Evolutionary conservation across 306 rosid genomes (phyloP).

Genomic region (Cyamopsis tetragonoloba): DNA sequence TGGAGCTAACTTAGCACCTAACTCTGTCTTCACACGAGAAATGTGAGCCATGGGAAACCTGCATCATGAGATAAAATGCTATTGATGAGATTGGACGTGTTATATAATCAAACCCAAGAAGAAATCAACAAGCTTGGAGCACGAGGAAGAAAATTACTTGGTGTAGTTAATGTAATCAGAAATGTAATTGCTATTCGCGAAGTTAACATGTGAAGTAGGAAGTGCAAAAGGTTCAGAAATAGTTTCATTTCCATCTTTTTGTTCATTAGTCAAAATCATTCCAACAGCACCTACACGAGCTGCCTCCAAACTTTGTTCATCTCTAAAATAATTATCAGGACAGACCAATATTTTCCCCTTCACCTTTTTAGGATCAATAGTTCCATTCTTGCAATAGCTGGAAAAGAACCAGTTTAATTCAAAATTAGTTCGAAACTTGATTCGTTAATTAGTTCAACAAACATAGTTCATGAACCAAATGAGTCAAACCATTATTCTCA

Average conservation of each 20-base stretch:
- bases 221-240: conserved; percentile 43
- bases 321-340: conserved; percentile 26
- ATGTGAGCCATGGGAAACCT: conserved; percentile 54
- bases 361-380: conserved; percentile 52
- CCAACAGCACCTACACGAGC: conserved; percentile 54
- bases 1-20: conserved; percentile 48
- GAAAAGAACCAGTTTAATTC: too few relatives aligned
- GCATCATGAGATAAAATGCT: neutral
- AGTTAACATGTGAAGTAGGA: conserved; percentile 47
- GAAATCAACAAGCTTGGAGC: neutral
- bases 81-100: too few relatives aligned
- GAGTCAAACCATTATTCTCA: too few relatives aligned
- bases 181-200: conserved; percentile 31
- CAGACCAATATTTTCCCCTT: conserved; percentile 66
- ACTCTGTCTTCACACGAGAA: conserved; percentile 32
- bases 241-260: neutral
- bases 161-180: conserved; percentile 40
- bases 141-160: conserved; percentile 34
- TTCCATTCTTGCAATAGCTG: conserved; percentile 29
- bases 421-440: too few relatives aligned
- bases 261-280: conserved; percentile 52
- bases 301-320: conserved; percentile 33
- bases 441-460: too few relatives aligned
- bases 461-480: too few relatives aligned
- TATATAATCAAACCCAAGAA: neutral